Percentiles rank a stretch among this genome's conserved stretches.
These are phyloP conservation scores for Aspergillus neoniger DNA, from an alignment of 2,329 filamentous ascomycete genomes.

Conservation along the genomic window DNA sequence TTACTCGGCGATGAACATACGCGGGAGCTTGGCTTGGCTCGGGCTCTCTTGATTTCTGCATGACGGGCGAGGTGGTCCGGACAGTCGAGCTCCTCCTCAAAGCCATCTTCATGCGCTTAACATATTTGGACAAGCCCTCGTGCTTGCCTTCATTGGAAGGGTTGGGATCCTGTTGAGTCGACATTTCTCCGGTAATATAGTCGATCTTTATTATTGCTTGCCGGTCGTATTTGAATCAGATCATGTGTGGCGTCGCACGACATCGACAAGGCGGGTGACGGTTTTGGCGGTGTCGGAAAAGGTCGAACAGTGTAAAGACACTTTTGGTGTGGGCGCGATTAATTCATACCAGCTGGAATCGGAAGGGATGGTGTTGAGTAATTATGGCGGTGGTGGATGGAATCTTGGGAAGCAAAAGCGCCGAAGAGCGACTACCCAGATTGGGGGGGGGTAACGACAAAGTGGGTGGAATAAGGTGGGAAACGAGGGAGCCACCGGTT, in stretches of 20 bases:
- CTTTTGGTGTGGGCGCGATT: background rate
- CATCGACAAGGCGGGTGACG: background rate
- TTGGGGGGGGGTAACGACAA: background rate
- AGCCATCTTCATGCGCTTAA: constrained; percentile 43
- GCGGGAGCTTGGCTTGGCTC: constrained; percentile 12
- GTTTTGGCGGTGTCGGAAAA: background rate
- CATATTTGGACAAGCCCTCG: constrained; percentile 42
- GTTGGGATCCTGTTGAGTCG: constrained; percentile 21
- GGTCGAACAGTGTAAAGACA: background rate
- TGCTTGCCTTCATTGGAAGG: constrained; percentile 26
- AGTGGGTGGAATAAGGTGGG: background rate
- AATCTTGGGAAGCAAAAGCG: background rate
- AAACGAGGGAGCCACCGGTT: constrained; percentile 7
- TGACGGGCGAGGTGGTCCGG: constrained; percentile 18
- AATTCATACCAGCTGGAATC: background rate
- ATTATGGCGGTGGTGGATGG: background rate
- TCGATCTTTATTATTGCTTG: background rate
- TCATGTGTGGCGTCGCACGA: background rate
- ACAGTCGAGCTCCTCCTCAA: constrained; percentile 35
- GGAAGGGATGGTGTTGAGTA: background rate
- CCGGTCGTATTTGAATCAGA: background rate
- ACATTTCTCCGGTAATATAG: constrained; percentile 22
- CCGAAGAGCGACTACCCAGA: background rate
- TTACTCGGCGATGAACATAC: constrained; percentile 7
- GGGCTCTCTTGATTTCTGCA: constrained; percentile 5